Evolutionary conservation across 805 yeast species (phyloP).

Genomic region (Starmerella roubikii): DNA sequence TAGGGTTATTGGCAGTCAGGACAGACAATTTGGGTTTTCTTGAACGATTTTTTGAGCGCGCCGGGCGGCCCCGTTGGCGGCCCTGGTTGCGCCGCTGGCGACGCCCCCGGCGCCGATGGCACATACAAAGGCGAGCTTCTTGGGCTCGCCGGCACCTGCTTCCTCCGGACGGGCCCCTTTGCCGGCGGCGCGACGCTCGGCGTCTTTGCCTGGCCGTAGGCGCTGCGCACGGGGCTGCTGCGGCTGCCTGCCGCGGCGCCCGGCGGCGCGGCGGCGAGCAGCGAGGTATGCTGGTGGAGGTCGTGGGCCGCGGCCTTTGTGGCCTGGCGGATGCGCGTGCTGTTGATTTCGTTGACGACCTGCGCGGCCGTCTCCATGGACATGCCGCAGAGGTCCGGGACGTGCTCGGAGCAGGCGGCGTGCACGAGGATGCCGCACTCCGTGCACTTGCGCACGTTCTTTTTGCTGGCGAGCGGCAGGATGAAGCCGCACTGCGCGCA

Average conservation of each 20-base stretch:
- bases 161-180: constrained; percentile 15
- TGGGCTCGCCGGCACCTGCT: constrained; percentile 14
- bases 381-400: constrained; percentile 98
- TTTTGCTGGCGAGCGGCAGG: constrained; percentile 77
- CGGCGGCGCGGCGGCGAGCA: not conserved
- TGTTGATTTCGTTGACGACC: constrained; percentile 69
- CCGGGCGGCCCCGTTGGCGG: not conserved
- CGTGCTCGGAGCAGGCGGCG: constrained; percentile 79
- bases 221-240: not conserved
- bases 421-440: constrained; percentile 92
- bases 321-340: constrained; percentile 28
- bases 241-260: not conserved
- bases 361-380: constrained; percentile 92
- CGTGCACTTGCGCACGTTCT: constrained; percentile 80
- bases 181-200: constrained; percentile 8
- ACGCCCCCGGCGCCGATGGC: not conserved
- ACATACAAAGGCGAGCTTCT: not conserved
- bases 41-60: no score
- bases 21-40: no score
- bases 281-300: not conserved
- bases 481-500: constrained; percentile 98
- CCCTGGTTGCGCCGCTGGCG: not conserved
- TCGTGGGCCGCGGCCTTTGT: constrained; percentile 19
- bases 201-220: constrained; percentile 1
- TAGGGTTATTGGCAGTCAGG: no score